Evolutionary conservation across 768 basidiomycete genomes (phyloP), one percentile per base, ranked within the genome.

Genomic region (Russula foetens): DNA sequence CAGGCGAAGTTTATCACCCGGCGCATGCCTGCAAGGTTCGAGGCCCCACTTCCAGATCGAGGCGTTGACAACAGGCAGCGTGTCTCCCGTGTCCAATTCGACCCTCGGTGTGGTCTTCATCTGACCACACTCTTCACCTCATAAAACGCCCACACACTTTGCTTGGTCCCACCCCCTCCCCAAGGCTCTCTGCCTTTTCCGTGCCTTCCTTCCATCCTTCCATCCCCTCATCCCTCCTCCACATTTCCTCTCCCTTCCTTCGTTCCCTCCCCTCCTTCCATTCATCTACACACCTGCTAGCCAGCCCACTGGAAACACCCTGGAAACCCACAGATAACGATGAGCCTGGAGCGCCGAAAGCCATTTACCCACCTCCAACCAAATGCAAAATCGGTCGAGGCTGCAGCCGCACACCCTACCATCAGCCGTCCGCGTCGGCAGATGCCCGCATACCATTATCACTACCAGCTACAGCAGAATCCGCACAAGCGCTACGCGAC

Each of bases 401-500:
- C 49, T 3, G 51, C 61, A 15, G 31, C 45, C 6, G 38, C 29
- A 1, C 45, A 39, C 8, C 28, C 31, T 23, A n/a, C 29, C 21
- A 62, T 62, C 38, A 58, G 56, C 50, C 61, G 61, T 9, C 61
- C 61, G 5, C 61, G 51, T 19, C 56, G 56, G n/a, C 56, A 57
- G 14, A 38, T 49, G 61, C 61, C 56, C 7, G 48, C 53, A 12
- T 38, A 58, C 14, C 54, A 57, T 9, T 26, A 53, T 23, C 53
- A 58, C 12, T 21, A 53, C 19, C 53, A 58, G n/a, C 35, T 38
- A 6, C 56, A 55, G 0, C 53, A 58, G 21, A 38, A 52, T 41
- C 33, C 60, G 0, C 62, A 65, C 28, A 63, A 59, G 24, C 57
- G 62, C 45, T 64, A 63, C 29, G 61, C 53, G 3, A 63, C 64